phyloP scores from a whole-genome alignment of 2,329 filamentous ascomycete genomes.

The Penicillium sp. region DNA sequence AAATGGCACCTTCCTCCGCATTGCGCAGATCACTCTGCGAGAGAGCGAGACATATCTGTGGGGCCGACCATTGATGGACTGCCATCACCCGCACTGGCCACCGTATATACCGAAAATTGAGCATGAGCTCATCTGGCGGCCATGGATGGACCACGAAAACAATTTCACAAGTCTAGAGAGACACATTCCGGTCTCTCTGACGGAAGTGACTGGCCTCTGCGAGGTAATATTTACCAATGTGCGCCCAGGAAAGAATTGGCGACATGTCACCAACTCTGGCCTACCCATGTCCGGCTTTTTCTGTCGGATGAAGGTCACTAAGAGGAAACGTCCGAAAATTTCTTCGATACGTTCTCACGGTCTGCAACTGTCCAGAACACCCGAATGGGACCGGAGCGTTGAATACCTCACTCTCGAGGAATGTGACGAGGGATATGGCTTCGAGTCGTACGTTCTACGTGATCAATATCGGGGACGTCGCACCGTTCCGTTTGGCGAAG shows the following conservation, averaged over 20 bases:
- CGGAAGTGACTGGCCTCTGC: constrained; percentile 47
- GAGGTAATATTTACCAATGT: constrained; percentile 61
- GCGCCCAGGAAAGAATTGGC: constrained; percentile 28
- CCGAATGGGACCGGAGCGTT: not conserved
- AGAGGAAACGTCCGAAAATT: not conserved
- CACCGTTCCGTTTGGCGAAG: constrained; percentile 37
- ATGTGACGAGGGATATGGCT: constrained; percentile 30
- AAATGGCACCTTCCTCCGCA: constrained; percentile 47
- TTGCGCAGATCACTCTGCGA: constrained; percentile 42
- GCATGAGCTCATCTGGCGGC: constrained; percentile 53
- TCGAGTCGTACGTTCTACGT: constrained; percentile 29
- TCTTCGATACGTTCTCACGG: not conserved
- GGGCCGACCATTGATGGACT: constrained; percentile 42
- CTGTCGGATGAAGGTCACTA: constrained; percentile 39
- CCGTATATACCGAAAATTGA: constrained; percentile 38
- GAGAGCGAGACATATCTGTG: constrained; percentile 36
- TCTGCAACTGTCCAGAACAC: not conserved
- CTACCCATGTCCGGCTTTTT: constrained; percentile 31
- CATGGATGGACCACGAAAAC: constrained; percentile 38
- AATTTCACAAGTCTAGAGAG: not conserved
- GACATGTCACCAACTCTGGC: constrained; percentile 20
- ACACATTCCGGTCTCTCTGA: constrained; percentile 46
- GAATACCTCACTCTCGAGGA: constrained; percentile 36
- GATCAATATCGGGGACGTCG: constrained; percentile 40
- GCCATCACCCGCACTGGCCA: constrained; percentile 34